Evolutionary conservation across 2,329 filamentous ascomycete genomes (phyloP), one percentile per base, ranked within the genome.

Genomic region (Orbilia quercus): DNA sequence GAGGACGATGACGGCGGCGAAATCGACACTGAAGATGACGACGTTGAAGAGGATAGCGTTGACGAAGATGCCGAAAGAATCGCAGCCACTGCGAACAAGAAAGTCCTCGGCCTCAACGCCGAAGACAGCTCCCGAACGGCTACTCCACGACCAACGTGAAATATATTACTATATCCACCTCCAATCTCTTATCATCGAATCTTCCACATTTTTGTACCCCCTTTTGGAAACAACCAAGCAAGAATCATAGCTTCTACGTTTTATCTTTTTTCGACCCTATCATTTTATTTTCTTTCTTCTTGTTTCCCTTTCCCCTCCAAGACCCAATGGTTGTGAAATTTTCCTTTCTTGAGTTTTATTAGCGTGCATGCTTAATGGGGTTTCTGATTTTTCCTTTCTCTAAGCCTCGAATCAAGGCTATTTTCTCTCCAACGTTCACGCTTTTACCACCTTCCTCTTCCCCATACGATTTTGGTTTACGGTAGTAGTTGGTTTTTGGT

Each of bases 1-100:
- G 79, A 78, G 77, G 79, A 78, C 77, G 77, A 78, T 77, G 77
- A 78, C 76, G 80, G 80, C 55, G 75, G 77, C 50, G 75, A 75
- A 4, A 71, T 74, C 11, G 64, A 75, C 31, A 48, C 58, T 25
- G 73, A 75, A 11, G 67, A 60, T 28, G 73, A 72, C 36, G 67
- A 65, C 11, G 67, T 59, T 16, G 67, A 72, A n/a, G 66, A 64
- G 5, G 66, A 71, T n/a, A 48, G 34, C 9, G 54, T 44, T 0
- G 60, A 72, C 16, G 67, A 65, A 25, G 67, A 72, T 11, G 59
- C 44, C 5, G 44, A 40, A 38, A 58, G 60, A n/a, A 40, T 72
- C 25, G 59, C 67, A 6, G 67, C 53, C 9, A 65, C 67, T 11
- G 59, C 59, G 12, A 55, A 60, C 28, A 64, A 50, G 59, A 63